A percentile compares a stretch with the other conserved stretches of the same genome.
Evolutionary conservation across 1,284 basidiomycete genomes (phyloP).

Genomic region (Boletus albobrunnescens): DNA sequence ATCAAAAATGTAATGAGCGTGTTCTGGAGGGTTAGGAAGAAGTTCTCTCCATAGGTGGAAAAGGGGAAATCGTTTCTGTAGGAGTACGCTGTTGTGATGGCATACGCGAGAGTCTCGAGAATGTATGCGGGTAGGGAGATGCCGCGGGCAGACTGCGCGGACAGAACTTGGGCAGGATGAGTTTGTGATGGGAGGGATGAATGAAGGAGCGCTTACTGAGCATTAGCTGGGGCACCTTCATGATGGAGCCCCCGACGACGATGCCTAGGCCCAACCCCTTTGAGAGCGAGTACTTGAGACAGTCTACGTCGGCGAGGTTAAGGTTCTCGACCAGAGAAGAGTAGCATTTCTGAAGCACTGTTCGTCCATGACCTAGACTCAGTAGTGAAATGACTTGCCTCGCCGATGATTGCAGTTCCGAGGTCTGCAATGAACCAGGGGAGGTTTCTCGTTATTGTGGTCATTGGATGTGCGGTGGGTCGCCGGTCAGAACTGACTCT

Average conservation of each 20-base stretch:
- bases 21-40: constrained; percentile 85
- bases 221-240: constrained; percentile 90
- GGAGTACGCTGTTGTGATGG: constrained; percentile 85
- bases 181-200: neutral
- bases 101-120: constrained; percentile 83
- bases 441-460: constrained; percentile 65
- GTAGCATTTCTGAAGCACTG: constrained; percentile 75
- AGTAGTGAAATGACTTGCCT: constrained; percentile 43
- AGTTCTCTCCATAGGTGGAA: constrained; percentile 92
- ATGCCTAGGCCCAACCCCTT: constrained; percentile 93
- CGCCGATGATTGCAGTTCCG: constrained; percentile 76
- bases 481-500: neutral
- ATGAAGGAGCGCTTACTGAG: constrained; percentile 51
- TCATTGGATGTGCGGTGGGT: constrained; percentile 61
- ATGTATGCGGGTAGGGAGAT: constrained; percentile 78
- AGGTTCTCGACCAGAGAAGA: constrained; percentile 85
- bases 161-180: constrained; percentile 42
- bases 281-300: constrained; percentile 88
- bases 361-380: neutral
- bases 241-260: constrained; percentile 88
- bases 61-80: constrained; percentile 83
- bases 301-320: constrained; percentile 76
- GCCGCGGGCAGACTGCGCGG: constrained; percentile 73
- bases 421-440: constrained; percentile 82
- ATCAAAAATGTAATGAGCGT: constrained; percentile 80